phyloP scores from a whole-genome alignment of 371 early-diverging fungal species.

The Vavraia culicis region DNA sequence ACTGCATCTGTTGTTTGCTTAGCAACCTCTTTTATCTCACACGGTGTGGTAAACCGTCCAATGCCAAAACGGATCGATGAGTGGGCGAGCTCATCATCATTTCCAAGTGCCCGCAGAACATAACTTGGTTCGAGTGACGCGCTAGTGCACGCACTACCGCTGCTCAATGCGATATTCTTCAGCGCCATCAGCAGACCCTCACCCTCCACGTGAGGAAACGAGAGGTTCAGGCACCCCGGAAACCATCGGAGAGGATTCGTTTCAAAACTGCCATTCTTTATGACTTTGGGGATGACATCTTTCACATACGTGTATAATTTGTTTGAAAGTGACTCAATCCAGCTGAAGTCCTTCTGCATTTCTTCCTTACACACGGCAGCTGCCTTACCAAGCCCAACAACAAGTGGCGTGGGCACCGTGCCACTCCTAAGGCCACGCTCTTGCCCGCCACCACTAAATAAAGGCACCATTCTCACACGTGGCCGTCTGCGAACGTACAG shows the following conservation, averaged over 20 bases:
- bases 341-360: constrained; percentile 51
- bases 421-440: constrained; percentile 90
- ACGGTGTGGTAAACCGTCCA: constrained; percentile 84
- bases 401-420: constrained; percentile 78
- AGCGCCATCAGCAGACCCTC: constrained; percentile 93
- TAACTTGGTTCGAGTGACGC: constrained; percentile 93
- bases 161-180: constrained; percentile 81
- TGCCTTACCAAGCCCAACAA: constrained; percentile 84
- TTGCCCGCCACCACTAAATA: constrained; percentile 88
- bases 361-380: constrained; percentile 62
- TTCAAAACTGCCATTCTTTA: constrained; percentile 15
- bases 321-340: constrained; percentile 33
- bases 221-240: constrained; percentile 75
- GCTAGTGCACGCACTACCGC: constrained; percentile 92
- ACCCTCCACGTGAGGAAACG: constrained; percentile 97
- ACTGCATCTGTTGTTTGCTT: constrained; percentile 67
- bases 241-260: neutral
- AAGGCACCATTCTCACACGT: constrained; percentile 69
- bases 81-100: constrained; percentile 91
- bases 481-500: constrained; percentile 81
- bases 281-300: constrained; percentile 22
- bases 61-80: constrained; percentile 89
- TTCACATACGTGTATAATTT: constrained; percentile 15
- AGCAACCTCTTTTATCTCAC: constrained; percentile 73
- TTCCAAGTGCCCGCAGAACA: constrained; percentile 84